A percentile compares a stretch with the other conserved stretches of the same genome.
phyloP scores from a whole-genome alignment of 2,329 filamentous ascomycete genomes.

The Emericellopsis atlantica region DNA sequence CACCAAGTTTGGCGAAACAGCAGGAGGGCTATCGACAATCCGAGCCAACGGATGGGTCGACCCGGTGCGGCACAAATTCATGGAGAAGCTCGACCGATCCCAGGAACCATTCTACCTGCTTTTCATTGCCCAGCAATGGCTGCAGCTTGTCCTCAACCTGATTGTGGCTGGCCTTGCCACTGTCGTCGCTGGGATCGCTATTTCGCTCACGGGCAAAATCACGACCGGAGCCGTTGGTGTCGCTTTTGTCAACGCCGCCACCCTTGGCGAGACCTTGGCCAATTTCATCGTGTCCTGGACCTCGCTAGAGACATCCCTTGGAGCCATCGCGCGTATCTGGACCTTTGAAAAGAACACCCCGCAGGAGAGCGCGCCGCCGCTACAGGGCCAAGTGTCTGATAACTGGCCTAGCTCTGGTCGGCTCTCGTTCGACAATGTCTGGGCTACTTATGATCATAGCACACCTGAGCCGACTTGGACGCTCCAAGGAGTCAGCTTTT shows the following conservation, averaged over 20 bases:
- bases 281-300: slow-evolving; percentile 16
- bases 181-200: slow-evolving; percentile 29
- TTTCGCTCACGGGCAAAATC: slow-evolving; percentile 11
- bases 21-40: slow-evolving; percentile 32
- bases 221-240: slow-evolving; percentile 16
- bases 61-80: slow-evolving; percentile 9
- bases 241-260: slow-evolving; percentile 11
- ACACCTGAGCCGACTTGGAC: no score
- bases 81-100: slow-evolving; percentile 24
- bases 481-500: no score
- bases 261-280: slow-evolving; percentile 9
- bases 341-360: slow-evolving; percentile 9
- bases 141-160: slow-evolving; percentile 33
- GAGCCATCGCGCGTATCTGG: slow-evolving; percentile 12
- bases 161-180: slow-evolving; percentile 32
- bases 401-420: no score
- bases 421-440: no score
- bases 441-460: no score
- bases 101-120: slow-evolving; percentile 37
- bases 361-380: slow-evolving; percentile 5
- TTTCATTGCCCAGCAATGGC: slow-evolving; percentile 34
- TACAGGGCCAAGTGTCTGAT: no score
- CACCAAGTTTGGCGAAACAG: slow-evolving; percentile 35
- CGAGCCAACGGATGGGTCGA: slow-evolving; percentile 34
- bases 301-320: slow-evolving; percentile 15